Evolutionary conservation across 768 basidiomycete genomes (phyloP).

Genomic region (Hypholoma fasciculare): DNA sequence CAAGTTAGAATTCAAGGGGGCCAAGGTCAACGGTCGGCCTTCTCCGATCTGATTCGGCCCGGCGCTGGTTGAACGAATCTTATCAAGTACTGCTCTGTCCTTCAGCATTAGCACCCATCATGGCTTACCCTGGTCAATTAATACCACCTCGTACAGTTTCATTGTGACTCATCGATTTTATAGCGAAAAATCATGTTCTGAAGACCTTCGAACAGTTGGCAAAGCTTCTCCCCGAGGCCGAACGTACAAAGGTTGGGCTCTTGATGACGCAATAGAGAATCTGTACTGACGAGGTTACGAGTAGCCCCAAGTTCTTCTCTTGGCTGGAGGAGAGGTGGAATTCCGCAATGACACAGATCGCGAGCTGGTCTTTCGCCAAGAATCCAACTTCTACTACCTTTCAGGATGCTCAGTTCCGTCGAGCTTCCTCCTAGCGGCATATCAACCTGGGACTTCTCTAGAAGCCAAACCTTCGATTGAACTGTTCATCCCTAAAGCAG

Average conservation of each 20-base stretch:
- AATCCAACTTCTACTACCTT: conserved; percentile 89
- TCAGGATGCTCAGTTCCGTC: conserved; percentile 77
- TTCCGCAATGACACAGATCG: conserved; percentile 86
- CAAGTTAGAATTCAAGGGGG: not conserved
- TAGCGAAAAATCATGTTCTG: conserved; percentile 52
- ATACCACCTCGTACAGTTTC: not conserved
- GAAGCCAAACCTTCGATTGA: conserved; percentile 44
- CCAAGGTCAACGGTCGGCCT: not conserved
- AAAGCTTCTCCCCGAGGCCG: conserved; percentile 45
- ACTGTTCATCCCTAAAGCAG: conserved; percentile 79
- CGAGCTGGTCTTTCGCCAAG: conserved; percentile 66
- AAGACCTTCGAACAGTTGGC: conserved; percentile 56
- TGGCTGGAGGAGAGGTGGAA: conserved; percentile 62
- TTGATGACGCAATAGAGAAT: not conserved
- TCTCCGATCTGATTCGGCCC: not conserved
- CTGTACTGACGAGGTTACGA: not conserved
- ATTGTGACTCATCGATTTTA: conserved; percentile 9
- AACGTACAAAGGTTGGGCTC: conserved; percentile 50
- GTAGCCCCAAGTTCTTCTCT: conserved; percentile 69
- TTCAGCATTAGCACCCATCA: conserved; percentile 1
- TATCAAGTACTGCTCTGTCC: too few relatives aligned
- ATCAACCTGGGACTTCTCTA: conserved; percentile 49
- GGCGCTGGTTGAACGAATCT: too few relatives aligned
- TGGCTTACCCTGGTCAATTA: conserved; percentile 33
- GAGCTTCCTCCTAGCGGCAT: conserved; percentile 64